Base-by-base conservation (phyloP, 148 eudicot genomes). In the Rhododendron simsii region DNA sequence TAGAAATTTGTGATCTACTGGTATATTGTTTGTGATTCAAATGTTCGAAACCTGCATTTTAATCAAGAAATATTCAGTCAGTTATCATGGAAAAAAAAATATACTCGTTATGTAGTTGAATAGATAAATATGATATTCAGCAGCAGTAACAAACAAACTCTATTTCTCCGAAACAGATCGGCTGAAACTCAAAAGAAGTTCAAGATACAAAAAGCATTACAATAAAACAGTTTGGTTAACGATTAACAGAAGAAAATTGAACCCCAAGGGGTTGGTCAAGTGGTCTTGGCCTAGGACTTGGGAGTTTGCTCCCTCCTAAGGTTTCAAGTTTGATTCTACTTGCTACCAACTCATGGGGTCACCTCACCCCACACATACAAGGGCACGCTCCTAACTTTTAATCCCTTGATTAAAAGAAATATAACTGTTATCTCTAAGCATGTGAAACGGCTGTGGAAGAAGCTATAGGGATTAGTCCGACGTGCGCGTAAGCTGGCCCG, bases 41-140 rank as follows among this genome's bases (percentile, higher is more conserved):
- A 79, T 33, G 51, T 21, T 81, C 85, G 81, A 37, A 61, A 80
- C 84, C 87, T 89, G 85, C 86, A 82, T n/a, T 81, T 80, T 18
- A 55, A 35, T 75, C 18, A 55, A 84, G 30, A 73, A 63, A 84
- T 13, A 47, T 73, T 30, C 28, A 48, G 85, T 48, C 15, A 35
- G 10, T 50, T 18, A 63, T 45, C 7, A 84, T 23, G 55, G 13
- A 23, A 5, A 28, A 28, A 26, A 13, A 11, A 26, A 28, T n/a
- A 3, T 65, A 65, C 73, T 16, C 15, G 18, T 13, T 33, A 33
- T 14, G 20, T 69, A 26, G 18, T 3, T 28, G 33, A 69, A 69
- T 28, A 1, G 7, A 28, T 13, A 28, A 69, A 26, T 67, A 26
- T 4, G 37, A 28, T 12, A 69, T 11, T 30, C 75, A 69, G 75